phyloP scores from a whole-genome alignment of 345 rosid species.

The Hibiscus mutabilis region DNA sequence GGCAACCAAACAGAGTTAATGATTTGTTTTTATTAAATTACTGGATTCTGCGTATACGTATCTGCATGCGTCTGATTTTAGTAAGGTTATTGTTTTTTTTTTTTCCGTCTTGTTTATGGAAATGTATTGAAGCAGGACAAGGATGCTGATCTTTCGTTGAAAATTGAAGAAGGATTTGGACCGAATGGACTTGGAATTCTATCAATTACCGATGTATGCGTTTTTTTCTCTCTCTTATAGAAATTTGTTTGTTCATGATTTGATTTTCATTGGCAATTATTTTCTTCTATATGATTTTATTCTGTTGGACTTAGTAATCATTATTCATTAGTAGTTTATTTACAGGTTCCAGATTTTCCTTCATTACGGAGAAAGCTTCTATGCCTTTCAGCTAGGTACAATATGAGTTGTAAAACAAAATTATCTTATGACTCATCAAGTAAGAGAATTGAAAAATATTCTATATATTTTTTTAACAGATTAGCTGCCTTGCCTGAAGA shows the following conservation, averaged over 20 bases:
- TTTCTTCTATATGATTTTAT: not conserved
- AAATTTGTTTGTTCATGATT: not conserved
- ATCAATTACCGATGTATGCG: constrained; percentile 51
- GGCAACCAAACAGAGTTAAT: constrained; percentile 2
- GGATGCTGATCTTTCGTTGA: constrained; percentile 47
- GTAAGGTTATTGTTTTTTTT: not conserved
- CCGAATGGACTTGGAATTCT: constrained; percentile 81
- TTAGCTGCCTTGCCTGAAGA: constrained; percentile 77
- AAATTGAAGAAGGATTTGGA: constrained; percentile 85
- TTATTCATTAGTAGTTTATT: not conserved
- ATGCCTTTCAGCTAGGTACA: constrained; percentile 63
- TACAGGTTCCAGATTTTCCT: constrained; percentile 79
- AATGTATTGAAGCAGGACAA: constrained; percentile 43
- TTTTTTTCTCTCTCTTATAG: not conserved
- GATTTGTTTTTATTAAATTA: not conserved
- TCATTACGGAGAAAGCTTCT: constrained; percentile 67
- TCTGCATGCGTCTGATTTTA: not conserved
- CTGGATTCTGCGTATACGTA: not conserved
- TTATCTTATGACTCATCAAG: not conserved
- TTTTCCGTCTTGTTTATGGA: not conserved
- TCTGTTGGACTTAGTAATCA: constrained; percentile 4
- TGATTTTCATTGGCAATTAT: not conserved
- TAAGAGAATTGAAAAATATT: not conserved
- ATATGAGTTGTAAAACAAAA: constrained; percentile 16
- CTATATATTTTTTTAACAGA: constrained; percentile 27